Evolutionary conservation across 805 yeast species (phyloP), one percentile per base, ranked within the genome.

Genomic region (Myxozyma melibiosi): DNA sequence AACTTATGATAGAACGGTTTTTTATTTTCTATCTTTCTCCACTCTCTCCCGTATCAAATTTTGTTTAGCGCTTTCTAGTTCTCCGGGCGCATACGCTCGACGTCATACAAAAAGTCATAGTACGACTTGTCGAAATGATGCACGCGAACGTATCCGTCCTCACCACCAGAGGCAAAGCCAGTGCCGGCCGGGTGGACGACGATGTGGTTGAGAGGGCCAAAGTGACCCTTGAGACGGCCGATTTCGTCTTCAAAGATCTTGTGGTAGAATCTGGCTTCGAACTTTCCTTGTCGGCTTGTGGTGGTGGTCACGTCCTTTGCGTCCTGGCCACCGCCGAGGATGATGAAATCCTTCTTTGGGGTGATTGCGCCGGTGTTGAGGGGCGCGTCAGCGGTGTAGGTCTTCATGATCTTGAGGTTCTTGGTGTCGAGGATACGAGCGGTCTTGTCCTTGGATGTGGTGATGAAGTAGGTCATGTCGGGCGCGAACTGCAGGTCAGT

Each of bases 291-390:
- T 47, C 86, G 80, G 54, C 90, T 84, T 41, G 94, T 82, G 27
- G 98, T 90, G n/a, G 98, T 94, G 41, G 99, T 94, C 70, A 94
- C 99, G 73, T 91, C 96, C 74, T 90, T 84, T 39, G 99, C 98
- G 68, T 90, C 98, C 79, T 94, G 98, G 84, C 99, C 99, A 77
- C 99, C 99, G 52, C 98, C 99, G 61, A 94, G 79, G 48, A 94
- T 85, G 61, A 94, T 87, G 71, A 85, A 92, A 70, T 94, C 92
- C 76, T 94, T 94, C 56, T 84, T 78, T 25, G 98, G 95, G 14
- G 99, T 91, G 66, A 94, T 86, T 64, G 96, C 86, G 18, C 98
- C 98, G 35, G 96, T 83, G 78, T 94, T 94, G 80, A 94, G 80
- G 57, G 98, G 97, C 51, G 96, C 90, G 71, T 90, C 97, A 4